Conservation (phyloP, 192 early-diverging fungal species). For the Rhizophagus clarus region DNA sequence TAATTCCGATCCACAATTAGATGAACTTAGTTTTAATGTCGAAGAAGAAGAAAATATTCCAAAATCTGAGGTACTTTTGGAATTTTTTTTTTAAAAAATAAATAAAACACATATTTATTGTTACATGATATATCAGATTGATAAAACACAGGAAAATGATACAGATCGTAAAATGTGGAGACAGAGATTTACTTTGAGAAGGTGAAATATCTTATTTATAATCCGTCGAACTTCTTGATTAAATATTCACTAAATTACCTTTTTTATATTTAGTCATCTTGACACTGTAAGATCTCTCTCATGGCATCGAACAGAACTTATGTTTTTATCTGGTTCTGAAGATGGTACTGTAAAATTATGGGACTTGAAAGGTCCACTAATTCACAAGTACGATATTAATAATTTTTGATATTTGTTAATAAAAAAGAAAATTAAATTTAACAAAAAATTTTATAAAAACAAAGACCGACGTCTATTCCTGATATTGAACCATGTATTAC, state of each 20-base stretch:
- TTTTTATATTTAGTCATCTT: slow-evolving; percentile 57
- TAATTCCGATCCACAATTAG: slow-evolving; percentile 28
- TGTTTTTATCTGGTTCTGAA: slow-evolving; percentile 73
- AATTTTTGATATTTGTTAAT: not conserved
- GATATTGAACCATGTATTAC: slow-evolving; percentile 74
- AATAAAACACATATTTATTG: not conserved
- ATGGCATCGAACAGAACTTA: slow-evolving; percentile 58
- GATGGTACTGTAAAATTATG: slow-evolving; percentile 81
- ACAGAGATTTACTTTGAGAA: slow-evolving; percentile 57
- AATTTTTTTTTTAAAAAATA: not conserved
- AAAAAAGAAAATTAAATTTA: not conserved
- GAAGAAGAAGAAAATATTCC: slow-evolving; percentile 17
- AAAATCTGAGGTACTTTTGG: slow-evolving; percentile 21
- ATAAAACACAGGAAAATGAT: slow-evolving; percentile 34
- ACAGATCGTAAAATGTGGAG: slow-evolving; percentile 58
- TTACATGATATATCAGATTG: not conserved
- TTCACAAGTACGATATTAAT: slow-evolving; percentile 40
- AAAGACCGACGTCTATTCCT: slow-evolving; percentile 1
- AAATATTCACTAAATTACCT: not conserved
- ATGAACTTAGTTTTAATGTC: slow-evolving; percentile 10
- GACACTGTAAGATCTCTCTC: slow-evolving; percentile 65
- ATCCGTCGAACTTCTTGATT: not conserved
- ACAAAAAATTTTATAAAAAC: not conserved
- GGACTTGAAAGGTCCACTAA: slow-evolving; percentile 57
- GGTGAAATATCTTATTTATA: slow-evolving; percentile 38